Evolutionary conservation across 2,329 filamentous ascomycete species (phyloP).

Genomic region (Penicillium sumatraense): DNA sequence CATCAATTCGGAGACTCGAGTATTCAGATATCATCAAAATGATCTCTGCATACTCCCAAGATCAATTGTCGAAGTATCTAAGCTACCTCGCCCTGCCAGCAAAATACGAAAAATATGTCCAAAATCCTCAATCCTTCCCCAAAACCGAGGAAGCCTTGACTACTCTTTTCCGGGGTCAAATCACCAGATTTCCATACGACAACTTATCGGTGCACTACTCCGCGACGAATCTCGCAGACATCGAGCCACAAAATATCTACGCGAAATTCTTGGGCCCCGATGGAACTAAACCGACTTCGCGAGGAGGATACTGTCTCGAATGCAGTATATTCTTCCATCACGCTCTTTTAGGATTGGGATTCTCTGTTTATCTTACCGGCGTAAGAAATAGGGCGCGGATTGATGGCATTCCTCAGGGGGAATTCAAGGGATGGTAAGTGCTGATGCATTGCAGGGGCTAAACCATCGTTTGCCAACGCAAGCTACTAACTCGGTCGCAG

Average conservation of each 20-base stretch:
- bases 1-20: neutral
- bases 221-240: slow-evolving; percentile 42
- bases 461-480: neutral
- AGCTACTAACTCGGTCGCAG: slow-evolving; percentile 24
- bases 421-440: slow-evolving; percentile 31
- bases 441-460: no score
- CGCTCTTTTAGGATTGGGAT: slow-evolving; percentile 58
- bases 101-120: slow-evolving; percentile 23
- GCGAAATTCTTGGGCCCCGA: slow-evolving; percentile 51
- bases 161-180: slow-evolving; percentile 44
- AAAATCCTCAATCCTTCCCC: slow-evolving; percentile 28
- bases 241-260: slow-evolving; percentile 56
- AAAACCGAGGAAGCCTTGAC: slow-evolving; percentile 48
- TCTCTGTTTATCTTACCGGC: slow-evolving; percentile 57
- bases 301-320: slow-evolving; percentile 68
- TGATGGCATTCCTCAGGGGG: slow-evolving; percentile 32
- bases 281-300: slow-evolving; percentile 31
- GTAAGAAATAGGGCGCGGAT: slow-evolving; percentile 46
- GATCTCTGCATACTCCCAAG: slow-evolving; percentile 31
- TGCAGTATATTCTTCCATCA: slow-evolving; percentile 60
- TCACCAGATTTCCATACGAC: slow-evolving; percentile 60
- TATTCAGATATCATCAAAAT: neutral
- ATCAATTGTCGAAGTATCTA: slow-evolving; percentile 39
- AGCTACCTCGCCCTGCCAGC: slow-evolving; percentile 35
- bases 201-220: slow-evolving; percentile 61